Evolutionary conservation across 2,329 filamentous ascomycete species (phyloP).

Genomic region (Cercospora sp.): DNA sequence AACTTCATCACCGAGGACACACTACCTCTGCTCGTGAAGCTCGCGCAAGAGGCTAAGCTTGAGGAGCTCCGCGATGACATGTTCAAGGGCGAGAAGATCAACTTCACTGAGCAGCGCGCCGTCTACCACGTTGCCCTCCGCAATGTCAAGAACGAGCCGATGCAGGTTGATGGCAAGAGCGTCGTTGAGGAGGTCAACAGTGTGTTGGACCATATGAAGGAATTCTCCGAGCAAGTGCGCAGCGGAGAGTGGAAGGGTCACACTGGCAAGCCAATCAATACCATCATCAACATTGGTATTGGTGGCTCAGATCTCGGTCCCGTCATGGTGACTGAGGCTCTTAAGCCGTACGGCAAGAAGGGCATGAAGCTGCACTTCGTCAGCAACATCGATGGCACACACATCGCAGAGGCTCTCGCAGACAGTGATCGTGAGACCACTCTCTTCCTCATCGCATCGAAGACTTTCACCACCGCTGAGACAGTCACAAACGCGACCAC

Average conservation of each 20-base stretch:
- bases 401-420: constrained; percentile 90
- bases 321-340: constrained; percentile 97
- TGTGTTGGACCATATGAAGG: constrained; percentile 96
- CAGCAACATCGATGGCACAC: constrained; percentile 98
- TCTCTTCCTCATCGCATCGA: constrained; percentile 97
- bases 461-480: constrained; percentile 99
- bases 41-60: constrained; percentile 86
- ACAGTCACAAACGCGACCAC: constrained; percentile 96
- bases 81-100: constrained; percentile 98
- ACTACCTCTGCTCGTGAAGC: constrained; percentile 78
- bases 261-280: constrained; percentile 95
- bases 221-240: constrained; percentile 92
- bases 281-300: constrained; percentile 96
- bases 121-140: constrained; percentile 94
- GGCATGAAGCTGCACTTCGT: constrained; percentile 94
- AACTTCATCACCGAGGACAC: constrained; percentile 97
- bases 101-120: constrained; percentile 95
- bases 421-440: constrained; percentile 93
- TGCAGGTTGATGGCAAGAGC: constrained; percentile 85
- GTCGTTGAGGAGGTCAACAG: constrained; percentile 91
- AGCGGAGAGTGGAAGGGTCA: constrained; percentile 96
- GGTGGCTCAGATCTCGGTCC: constrained; percentile 96
- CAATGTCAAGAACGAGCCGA: constrained; percentile 79
- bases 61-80: constrained; percentile 95
- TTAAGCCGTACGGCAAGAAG: constrained; percentile 88